A percentile compares a stretch with the other conserved stretches of the same genome.
Evolutionary conservation across 2,329 filamentous ascomycete species (phyloP).

Genomic region (Epichloe sibirici): DNA sequence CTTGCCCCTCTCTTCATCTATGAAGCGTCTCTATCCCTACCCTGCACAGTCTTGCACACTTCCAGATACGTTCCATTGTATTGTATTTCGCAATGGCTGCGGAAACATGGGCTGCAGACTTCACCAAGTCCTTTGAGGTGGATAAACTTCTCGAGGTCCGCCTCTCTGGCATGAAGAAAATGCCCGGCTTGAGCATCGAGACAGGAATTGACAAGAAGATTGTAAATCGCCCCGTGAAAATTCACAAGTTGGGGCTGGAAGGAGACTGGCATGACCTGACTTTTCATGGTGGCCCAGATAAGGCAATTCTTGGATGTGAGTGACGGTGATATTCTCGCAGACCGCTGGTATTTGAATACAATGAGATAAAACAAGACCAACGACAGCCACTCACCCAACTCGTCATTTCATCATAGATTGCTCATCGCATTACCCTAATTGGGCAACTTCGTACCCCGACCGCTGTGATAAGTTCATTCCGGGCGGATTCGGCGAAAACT

Average conservation of each 20-base stretch:
- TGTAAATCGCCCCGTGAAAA: conserved; percentile 29
- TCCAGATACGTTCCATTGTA: not conserved
- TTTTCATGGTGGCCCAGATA: conserved; percentile 50
- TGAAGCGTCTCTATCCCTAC: no score
- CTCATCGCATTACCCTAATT: conserved; percentile 43
- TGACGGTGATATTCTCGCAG: conserved; percentile 2
- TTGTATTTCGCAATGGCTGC: not conserved
- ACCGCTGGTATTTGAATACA: not conserved
- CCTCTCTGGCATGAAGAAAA: conserved; percentile 41
- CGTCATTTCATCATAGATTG: conserved; percentile 33
- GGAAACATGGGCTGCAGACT: conserved; percentile 14
- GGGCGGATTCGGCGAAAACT: conserved; percentile 54
- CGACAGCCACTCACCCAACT: not conserved
- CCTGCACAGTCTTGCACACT: no score
- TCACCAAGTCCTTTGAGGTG: conserved; percentile 28
- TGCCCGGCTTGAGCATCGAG: conserved; percentile 36
- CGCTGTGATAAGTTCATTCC: conserved; percentile 38
- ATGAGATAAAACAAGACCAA: no score
- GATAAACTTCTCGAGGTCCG: conserved; percentile 45
- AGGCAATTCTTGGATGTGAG: conserved; percentile 48
- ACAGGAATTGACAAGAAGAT: conserved; percentile 45
- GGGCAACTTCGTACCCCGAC: conserved; percentile 40
- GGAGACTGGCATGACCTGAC: conserved; percentile 50
- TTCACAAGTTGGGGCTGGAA: conserved; percentile 38
- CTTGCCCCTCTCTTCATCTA: no score